Percentiles rank a stretch among this genome's conserved stretches.
Conservation (phyloP, 2,329 filamentous ascomycete species). For the Fusarium dlaminii region DNA sequence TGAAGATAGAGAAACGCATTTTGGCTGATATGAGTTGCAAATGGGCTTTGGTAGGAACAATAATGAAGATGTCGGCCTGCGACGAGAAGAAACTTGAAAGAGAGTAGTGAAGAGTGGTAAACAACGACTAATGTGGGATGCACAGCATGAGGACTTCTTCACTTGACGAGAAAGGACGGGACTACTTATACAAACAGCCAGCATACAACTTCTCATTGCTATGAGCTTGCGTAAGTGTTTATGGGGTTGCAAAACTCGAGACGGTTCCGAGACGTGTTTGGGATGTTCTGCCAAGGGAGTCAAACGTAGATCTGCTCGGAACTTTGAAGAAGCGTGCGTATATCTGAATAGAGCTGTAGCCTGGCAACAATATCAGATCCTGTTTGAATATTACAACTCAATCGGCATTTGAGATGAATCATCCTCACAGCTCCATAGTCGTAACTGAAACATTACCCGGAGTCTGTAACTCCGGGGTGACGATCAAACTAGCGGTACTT, state of each 20-base stretch:
- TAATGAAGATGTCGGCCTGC: slow-evolving; percentile 60
- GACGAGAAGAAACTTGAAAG: slow-evolving; percentile 49
- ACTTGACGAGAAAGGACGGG: not conserved
- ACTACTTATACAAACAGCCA: slow-evolving; percentile 22
- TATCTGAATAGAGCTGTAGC: not conserved
- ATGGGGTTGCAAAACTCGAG: slow-evolving; percentile 10
- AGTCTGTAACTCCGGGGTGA: slow-evolving; percentile 20
- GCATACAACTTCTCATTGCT: not conserved
- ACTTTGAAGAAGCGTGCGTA: not conserved
- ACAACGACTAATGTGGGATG: slow-evolving; percentile 6
- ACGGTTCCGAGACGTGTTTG: slow-evolving; percentile 26
- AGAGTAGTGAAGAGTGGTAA: not conserved
- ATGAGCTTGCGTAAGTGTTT: not conserved
- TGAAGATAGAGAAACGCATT: slow-evolving; percentile 63
- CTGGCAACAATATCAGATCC: not conserved
- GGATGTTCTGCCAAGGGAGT: not conserved
- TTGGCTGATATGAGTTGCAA: slow-evolving; percentile 46
- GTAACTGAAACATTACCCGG: slow-evolving; percentile 22
- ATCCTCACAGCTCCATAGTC: not conserved
- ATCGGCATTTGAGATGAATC: not conserved
- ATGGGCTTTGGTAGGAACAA: slow-evolving; percentile 25
- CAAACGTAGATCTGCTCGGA: not conserved
- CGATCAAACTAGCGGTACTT: slow-evolving; percentile 31
- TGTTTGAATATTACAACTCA: not conserved
- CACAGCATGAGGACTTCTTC: slow-evolving; percentile 1